These are phyloP conservation scores for Botrytis fragariae DNA, from an alignment of 2,329 filamentous ascomycete species.

Conservation along the genomic window DNA sequence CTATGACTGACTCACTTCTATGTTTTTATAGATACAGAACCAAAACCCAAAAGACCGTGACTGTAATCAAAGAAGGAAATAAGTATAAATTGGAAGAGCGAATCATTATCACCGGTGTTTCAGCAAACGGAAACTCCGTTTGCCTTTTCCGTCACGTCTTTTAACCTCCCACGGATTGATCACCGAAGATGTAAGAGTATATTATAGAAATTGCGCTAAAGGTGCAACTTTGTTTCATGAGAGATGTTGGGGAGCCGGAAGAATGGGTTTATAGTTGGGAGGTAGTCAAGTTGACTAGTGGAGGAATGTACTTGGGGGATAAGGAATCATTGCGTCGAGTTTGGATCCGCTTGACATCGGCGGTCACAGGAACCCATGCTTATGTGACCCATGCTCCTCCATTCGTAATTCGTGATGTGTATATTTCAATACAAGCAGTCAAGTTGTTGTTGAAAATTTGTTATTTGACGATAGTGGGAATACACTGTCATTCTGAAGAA, in stretches of 20 bases:
- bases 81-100: background rate
- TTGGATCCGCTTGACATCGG: background rate
- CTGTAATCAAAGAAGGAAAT: accelerated
- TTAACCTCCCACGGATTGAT: background rate
- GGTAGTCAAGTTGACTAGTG: background rate
- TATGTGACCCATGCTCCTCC: background rate
- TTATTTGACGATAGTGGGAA: background rate
- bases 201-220: background rate
- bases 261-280: background rate
- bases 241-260: background rate
- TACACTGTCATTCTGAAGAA: background rate
- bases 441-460: background rate
- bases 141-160: background rate
- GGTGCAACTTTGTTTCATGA: background rate
- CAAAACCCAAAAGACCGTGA: background rate
- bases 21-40: background rate
- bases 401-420: background rate
- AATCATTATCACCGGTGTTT: background rate
- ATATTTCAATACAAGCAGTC: background rate
- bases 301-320: background rate
- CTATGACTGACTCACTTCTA: background rate
- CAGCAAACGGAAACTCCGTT: background rate
- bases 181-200: background rate
- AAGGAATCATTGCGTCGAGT: background rate
- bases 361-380: background rate